Conservation (phyloP, 2,329 filamentous ascomycete species). For the Botrytis fragariae region DNA sequence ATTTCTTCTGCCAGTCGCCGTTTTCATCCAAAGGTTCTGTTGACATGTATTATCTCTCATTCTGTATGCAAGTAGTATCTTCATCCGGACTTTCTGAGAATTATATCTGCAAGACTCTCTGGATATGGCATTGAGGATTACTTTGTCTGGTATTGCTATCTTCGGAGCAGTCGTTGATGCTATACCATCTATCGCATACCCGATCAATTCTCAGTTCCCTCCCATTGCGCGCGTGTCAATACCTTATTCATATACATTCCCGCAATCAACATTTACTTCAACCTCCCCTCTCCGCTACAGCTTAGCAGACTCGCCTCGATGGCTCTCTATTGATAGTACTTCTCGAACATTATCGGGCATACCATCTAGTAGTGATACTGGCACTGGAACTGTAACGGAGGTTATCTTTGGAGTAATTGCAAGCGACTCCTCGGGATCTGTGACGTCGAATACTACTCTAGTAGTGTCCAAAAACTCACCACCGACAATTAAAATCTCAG, state of each 20-base stretch:
- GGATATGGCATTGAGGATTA: conserved; percentile 30
- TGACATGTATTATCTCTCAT: conserved; percentile 18
- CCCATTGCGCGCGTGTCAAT: conserved; percentile 69
- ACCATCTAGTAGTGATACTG: conserved; percentile 54
- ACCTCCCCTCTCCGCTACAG: conserved; percentile 61
- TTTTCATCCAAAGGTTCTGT: conserved; percentile 20
- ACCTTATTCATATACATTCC: conserved; percentile 69
- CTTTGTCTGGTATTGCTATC: conserved; percentile 24
- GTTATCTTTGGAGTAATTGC: conserved; percentile 63
- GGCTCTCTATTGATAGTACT: conserved; percentile 69
- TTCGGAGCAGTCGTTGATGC: conserved; percentile 34
- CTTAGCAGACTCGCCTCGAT: conserved; percentile 63
- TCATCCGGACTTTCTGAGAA: conserved; percentile 14
- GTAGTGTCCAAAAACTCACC: conserved; percentile 61
- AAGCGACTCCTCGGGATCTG: conserved; percentile 62
- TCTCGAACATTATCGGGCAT: conserved; percentile 68
- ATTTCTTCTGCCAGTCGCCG: conserved; percentile 17
- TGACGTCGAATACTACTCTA: conserved; percentile 64
- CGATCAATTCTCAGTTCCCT: conserved; percentile 81
- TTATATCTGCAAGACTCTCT: conserved; percentile 19
- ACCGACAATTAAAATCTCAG: conserved; percentile 54
- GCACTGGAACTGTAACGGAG: conserved; percentile 52
- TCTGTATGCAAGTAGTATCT: conserved; percentile 21
- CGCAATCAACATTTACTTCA: conserved; percentile 70
- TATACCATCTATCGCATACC: conserved; percentile 54